A percentile compares a stretch with the other conserved stretches of the same genome.
These are phyloP conservation scores for Hypoxylon sp. DNA, from an alignment of 2,329 filamentous ascomycete species.

Conservation along the genomic window DNA sequence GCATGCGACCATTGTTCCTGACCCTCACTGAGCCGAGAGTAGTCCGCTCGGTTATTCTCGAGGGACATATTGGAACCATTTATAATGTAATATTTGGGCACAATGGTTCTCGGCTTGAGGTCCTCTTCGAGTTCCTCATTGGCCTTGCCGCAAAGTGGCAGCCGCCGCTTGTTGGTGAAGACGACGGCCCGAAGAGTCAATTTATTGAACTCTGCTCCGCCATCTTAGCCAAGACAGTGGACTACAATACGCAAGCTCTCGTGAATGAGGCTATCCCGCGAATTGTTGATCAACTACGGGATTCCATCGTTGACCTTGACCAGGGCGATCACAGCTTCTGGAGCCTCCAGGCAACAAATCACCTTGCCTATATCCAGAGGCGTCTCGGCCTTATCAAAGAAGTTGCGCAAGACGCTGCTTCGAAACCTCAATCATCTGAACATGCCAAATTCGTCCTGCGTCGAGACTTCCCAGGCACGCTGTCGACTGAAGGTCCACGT, in stretches of 20 bases:
- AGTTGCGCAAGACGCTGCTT: neutral
- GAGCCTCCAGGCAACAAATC: slow-evolving; percentile 25
- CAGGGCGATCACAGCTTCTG: slow-evolving; percentile 16
- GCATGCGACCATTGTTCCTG: slow-evolving; percentile 32
- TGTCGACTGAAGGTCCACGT: slow-evolving; percentile 35
- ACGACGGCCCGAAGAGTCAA: slow-evolving; percentile 25
- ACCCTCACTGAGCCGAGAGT: slow-evolving; percentile 38
- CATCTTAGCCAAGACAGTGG: slow-evolving; percentile 25
- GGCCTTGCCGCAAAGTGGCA: slow-evolving; percentile 30
- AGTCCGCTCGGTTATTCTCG: slow-evolving; percentile 29
- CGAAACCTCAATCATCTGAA: neutral
- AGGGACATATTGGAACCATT: slow-evolving; percentile 28
- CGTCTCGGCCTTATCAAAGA: slow-evolving; percentile 21
- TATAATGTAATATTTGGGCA: slow-evolving; percentile 32
- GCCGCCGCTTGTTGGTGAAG: neutral
- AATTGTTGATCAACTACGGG: slow-evolving; percentile 15
- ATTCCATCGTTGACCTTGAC: slow-evolving; percentile 18
- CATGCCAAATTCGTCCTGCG: slow-evolving; percentile 14
- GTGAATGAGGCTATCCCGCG: slow-evolving; percentile 13
- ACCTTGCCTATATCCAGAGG: slow-evolving; percentile 31
- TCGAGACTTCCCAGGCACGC: slow-evolving; percentile 20
- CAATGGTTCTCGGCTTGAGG: slow-evolving; percentile 27
- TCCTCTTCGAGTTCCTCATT: slow-evolving; percentile 30
- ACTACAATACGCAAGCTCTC: slow-evolving; percentile 27
- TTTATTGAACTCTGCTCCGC: slow-evolving; percentile 33